phyloP scores from a whole-genome alignment of 2,329 filamentous ascomycete genomes.

The Rhynchosporium agropyri region DNA sequence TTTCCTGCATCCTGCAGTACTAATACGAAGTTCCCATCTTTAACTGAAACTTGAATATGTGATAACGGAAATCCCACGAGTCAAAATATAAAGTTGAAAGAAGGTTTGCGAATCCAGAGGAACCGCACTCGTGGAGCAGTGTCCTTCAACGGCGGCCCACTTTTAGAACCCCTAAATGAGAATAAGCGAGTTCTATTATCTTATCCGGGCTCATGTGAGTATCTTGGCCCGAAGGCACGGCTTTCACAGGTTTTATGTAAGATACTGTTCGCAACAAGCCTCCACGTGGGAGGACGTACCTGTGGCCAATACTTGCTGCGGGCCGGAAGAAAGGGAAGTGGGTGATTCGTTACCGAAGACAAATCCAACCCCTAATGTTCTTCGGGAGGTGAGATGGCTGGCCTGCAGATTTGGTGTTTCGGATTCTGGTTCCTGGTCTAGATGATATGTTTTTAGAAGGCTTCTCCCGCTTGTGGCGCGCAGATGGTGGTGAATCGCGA shows the following conservation, averaged over 20 bases:
- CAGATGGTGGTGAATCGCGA: background rate
- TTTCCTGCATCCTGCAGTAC: too few species aligned
- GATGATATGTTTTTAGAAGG: background rate
- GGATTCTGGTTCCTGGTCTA: constrained; percentile 3
- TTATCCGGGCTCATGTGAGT: background rate
- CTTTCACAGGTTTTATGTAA: too few species aligned
- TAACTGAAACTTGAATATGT: too few species aligned
- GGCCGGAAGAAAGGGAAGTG: background rate
- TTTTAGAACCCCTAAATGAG: background rate
- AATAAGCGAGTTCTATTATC: background rate
- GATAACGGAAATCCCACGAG: too few species aligned
- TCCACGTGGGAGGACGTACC: too few species aligned
- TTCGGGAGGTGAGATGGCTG: background rate
- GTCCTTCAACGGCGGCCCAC: background rate
- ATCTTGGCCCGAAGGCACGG: too few species aligned
- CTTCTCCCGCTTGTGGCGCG: constrained; percentile 8
- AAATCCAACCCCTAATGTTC: constrained; percentile 5
- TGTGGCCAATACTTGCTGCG: background rate
- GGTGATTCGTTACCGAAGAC: background rate
- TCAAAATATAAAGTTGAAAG: too few species aligned
- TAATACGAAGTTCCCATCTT: too few species aligned
- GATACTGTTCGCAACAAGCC: too few species aligned
- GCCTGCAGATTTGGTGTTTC: background rate
- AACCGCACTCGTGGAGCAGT: too few species aligned
- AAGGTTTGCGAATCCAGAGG: too few species aligned